Evolutionary conservation across 192 early-diverging fungal genomes (phyloP).

Genomic region (Coemansia sp.): DNA sequence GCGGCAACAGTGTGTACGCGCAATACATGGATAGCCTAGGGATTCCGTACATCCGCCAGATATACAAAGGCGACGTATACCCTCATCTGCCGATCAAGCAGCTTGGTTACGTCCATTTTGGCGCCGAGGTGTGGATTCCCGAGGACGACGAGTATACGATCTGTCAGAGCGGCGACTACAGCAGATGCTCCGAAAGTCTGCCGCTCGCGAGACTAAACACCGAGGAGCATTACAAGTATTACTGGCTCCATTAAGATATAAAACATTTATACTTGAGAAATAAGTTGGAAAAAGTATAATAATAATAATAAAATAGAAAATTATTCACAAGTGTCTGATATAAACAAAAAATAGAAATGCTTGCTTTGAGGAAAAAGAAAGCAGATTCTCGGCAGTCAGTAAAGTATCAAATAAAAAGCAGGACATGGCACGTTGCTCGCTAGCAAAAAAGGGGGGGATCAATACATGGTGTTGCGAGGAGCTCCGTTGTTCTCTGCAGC

Average conservation of each 20-base stretch:
- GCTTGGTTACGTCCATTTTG: slow-evolving; percentile 23
- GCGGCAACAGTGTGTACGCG: slow-evolving; percentile 37
- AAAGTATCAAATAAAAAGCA: background rate
- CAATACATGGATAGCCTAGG: slow-evolving; percentile 21
- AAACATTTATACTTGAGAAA: background rate
- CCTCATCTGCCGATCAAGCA: slow-evolving; percentile 21
- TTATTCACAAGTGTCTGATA: slow-evolving; percentile 7
- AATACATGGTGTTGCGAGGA: slow-evolving; percentile 1
- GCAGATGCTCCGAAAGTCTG: slow-evolving; percentile 26
- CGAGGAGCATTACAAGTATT: slow-evolving; percentile 24
- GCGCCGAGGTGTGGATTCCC: slow-evolving; percentile 34
- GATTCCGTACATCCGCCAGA: slow-evolving; percentile 18
- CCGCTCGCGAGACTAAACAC: slow-evolving; percentile 9
- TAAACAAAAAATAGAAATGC: background rate
- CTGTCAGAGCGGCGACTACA: slow-evolving; percentile 20
- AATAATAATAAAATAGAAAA: background rate
- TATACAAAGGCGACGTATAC: slow-evolving; percentile 40
- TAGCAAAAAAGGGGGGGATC: background rate
- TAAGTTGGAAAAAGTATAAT: background rate
- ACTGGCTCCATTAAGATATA: slow-evolving; percentile 6
- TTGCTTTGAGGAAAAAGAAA: background rate
- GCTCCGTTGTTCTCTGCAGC: slow-evolving; percentile 5
- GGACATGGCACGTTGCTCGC: no score
- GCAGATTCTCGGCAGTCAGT: no score
- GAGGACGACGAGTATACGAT: slow-evolving; percentile 8